Conservation (phyloP, 495 filamentous ascomycete species). For the Chaetomium cochliodes region DNA sequence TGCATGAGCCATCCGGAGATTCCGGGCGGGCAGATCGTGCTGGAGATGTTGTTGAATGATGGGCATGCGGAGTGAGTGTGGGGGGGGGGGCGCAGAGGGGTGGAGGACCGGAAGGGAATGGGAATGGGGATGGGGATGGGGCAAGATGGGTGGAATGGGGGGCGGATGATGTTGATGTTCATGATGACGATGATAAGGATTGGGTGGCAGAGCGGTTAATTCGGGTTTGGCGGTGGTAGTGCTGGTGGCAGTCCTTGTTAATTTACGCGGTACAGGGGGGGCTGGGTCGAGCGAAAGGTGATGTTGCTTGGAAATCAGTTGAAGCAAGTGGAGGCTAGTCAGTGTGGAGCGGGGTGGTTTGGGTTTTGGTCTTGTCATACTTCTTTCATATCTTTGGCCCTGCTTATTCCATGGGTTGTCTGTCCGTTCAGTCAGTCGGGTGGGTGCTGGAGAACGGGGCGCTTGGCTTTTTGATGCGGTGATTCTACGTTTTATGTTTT, state of each 20-base stretch:
- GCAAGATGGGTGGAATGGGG: not conserved
- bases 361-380: not conserved
- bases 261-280: not conserved
- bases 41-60: conserved; percentile 92
- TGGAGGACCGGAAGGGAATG: not conserved
- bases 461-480: conserved; percentile 5
- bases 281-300: not conserved
- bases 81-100: not conserved
- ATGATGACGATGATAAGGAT: not conserved
- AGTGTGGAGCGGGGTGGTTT: not conserved
- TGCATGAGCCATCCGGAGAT: conserved; percentile 92
- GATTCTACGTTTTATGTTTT: not conserved
- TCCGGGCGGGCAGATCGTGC: conserved; percentile 74
- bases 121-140: not conserved
- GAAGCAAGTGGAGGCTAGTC: not conserved
- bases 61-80: conserved; percentile 79
- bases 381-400: not conserved
- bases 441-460: not conserved
- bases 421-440: not conserved
- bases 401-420: not conserved
- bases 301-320: not conserved
- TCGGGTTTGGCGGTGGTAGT: not conserved
- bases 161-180: not conserved
- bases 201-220: not conserved
- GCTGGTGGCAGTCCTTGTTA: not conserved